Percentiles rank a stretch among this genome's conserved stretches.
phyloP scores from a whole-genome alignment of 2,329 filamentous ascomycete genomes.

The Blastomyces silverae region DNA sequence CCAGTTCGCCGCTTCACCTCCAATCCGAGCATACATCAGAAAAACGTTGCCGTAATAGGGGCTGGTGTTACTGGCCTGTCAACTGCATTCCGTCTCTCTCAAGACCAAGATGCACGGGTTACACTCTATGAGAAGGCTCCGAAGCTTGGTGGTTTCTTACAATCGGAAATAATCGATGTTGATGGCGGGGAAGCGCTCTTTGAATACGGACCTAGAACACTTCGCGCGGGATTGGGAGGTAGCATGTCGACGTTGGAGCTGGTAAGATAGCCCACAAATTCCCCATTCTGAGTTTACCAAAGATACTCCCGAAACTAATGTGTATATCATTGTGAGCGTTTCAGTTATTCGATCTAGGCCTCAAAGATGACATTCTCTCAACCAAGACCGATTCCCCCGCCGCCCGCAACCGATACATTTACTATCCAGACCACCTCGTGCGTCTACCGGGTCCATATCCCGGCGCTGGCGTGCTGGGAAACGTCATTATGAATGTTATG shows the following conservation, averaged over 20 bases:
- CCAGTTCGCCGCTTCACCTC: constrained; percentile 6
- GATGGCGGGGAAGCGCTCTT: constrained; percentile 62
- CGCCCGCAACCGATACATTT: constrained; percentile 66
- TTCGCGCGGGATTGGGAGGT: constrained; percentile 54
- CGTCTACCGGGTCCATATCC: constrained; percentile 48
- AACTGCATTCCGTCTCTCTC: constrained; percentile 67
- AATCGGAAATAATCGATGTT: constrained; percentile 57
- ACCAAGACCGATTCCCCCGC: constrained; percentile 47
- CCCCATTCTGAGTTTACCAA: constrained; percentile 14
- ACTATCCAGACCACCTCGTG: constrained; percentile 78
- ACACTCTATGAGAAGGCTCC: constrained; percentile 70
- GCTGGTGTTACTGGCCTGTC: constrained; percentile 78
- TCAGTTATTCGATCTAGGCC: constrained; percentile 53
- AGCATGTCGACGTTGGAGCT: constrained; percentile 63
- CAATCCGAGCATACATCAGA: constrained; percentile 1
- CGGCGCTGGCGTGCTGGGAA: constrained; percentile 21
- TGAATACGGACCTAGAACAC: constrained; percentile 74
- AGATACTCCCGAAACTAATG: constrained; percentile 5
- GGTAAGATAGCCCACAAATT: constrained; percentile 43
- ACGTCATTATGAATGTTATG: constrained; percentile 30
- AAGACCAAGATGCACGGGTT: constrained; percentile 63
- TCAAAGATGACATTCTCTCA: constrained; percentile 52
- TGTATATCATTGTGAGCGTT: constrained; percentile 1
- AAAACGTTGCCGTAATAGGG: constrained; percentile 57
- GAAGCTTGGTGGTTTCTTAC: constrained; percentile 76